Conservation (phyloP, 305 asterid genomes). For the Nicotiana rustica region DNA sequence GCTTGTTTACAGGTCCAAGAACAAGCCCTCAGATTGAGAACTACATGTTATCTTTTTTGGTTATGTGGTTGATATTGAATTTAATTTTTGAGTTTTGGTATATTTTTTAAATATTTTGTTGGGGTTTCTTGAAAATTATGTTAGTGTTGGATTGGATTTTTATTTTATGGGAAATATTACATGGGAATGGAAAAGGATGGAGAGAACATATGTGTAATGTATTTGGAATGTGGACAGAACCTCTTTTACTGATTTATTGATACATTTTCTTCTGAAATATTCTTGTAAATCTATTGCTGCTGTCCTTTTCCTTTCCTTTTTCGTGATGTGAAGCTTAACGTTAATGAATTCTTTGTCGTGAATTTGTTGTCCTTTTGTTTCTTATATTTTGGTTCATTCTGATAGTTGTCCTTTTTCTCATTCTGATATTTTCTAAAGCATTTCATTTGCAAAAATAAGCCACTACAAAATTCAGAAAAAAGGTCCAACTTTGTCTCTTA, state of each 20-base stretch:
- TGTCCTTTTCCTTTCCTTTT: conserved; percentile 35
- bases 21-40: conserved; percentile 66
- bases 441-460: neutral
- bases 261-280: conserved; percentile 47
- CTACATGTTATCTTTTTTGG: conserved; percentile 26
- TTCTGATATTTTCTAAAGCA: neutral
- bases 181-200: conserved; percentile 18
- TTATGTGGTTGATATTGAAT: conserved; percentile 41
- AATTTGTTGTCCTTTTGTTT: conserved; percentile 20
- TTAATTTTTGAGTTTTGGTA: conserved; percentile 43
- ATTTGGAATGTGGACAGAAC: conserved; percentile 50
- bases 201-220: conserved; percentile 27
- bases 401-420: neutral
- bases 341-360: neutral
- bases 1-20: conserved; percentile 93
- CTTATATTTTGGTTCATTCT: neutral
- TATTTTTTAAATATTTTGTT: conserved; percentile 47
- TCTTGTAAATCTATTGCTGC: conserved; percentile 41
- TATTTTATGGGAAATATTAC: conserved; percentile 39
- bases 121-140: conserved; percentile 34
- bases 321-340: conserved; percentile 44
- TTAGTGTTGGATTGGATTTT: conserved; percentile 42
- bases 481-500: neutral
- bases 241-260: conserved; percentile 37
- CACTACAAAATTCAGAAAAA: neutral